A percentile compares a stretch with the other conserved stretches of the same genome.
These are phyloP conservation scores for Santalum album DNA, from an alignment of 164 flowering plant species.

Conservation along the genomic window DNA sequence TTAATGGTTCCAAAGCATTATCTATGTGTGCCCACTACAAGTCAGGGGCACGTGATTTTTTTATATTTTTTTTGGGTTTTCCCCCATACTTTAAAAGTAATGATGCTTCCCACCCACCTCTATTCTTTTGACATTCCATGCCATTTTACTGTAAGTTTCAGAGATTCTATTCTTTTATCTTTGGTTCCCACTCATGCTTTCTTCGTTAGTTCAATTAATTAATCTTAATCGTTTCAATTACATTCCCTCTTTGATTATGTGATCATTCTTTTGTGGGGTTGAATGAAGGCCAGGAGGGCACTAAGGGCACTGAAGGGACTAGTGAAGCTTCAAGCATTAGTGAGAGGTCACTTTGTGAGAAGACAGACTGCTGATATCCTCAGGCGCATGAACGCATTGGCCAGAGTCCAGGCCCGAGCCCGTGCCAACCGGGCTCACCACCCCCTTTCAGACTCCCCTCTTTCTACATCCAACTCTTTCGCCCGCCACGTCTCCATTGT, in stretches of 20 bases:
- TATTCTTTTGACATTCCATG: no score
- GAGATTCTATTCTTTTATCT: neutral
- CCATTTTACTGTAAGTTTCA: neutral
- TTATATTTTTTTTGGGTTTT: no score
- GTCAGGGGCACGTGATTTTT: neutral
- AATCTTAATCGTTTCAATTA: no score
- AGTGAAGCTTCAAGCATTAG: slow-evolving; percentile 89
- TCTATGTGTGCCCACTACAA: neutral
- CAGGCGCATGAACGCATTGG: slow-evolving; percentile 75
- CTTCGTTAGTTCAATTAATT: no score
- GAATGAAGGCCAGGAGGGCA: slow-evolving; percentile 79
- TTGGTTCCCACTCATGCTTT: no score
- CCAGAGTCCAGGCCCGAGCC: slow-evolving; percentile 72
- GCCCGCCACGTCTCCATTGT: slow-evolving; percentile 9
- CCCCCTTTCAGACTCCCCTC: slow-evolving; percentile 16
- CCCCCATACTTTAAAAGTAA: neutral
- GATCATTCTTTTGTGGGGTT: neutral
- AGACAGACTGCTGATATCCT: slow-evolving; percentile 68
- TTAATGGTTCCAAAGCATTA: no score
- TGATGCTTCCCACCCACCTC: slow-evolving; percentile 5
- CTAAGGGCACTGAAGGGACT: slow-evolving; percentile 74
- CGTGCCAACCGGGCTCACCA: slow-evolving; percentile 39
- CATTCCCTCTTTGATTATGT: neutral
- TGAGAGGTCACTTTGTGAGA: slow-evolving; percentile 81
- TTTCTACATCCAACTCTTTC: neutral